These are phyloP conservation scores for Ilex asprella DNA, from an alignment of 257 asterid genomes.

Conservation along the genomic window DNA sequence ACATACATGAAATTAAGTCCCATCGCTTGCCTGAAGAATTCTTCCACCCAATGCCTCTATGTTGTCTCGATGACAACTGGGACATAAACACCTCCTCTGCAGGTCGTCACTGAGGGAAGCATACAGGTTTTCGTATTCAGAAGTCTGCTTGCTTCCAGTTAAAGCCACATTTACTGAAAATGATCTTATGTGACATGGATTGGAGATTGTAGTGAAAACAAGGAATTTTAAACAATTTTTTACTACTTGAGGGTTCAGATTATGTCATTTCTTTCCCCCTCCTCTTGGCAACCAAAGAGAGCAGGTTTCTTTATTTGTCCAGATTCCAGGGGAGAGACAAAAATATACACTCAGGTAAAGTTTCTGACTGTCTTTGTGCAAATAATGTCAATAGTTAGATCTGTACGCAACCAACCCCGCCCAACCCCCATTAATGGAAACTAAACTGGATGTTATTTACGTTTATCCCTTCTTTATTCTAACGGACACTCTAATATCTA, in stretches of 20 bases:
- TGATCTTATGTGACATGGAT: not conserved
- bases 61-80: slow-evolving; percentile 62
- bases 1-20: slow-evolving; percentile 32
- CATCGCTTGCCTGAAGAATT: slow-evolving; percentile 33
- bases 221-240: not conserved
- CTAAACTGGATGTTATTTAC: too few relatives aligned
- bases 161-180: slow-evolving; percentile 28
- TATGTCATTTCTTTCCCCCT: not conserved
- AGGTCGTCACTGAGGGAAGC: slow-evolving; percentile 65
- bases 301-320: too few relatives aligned
- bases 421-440: too few relatives aligned
- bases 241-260: not conserved
- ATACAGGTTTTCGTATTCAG: slow-evolving; percentile 47
- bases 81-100: slow-evolving; percentile 61
- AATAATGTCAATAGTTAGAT: too few relatives aligned
- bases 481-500: too few relatives aligned
- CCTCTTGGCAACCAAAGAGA: not conserved
- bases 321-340: too few relatives aligned
- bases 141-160: slow-evolving; percentile 65
- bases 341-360: too few relatives aligned
- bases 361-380: too few relatives aligned
- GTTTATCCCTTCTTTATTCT: too few relatives aligned
- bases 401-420: too few relatives aligned
- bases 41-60: slow-evolving; percentile 42
- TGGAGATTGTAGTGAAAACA: not conserved